Evolutionary conservation across 2,329 filamentous ascomycete species (phyloP), one percentile per base, ranked within the genome.

Genomic region (Cyclaneusma minus): DNA sequence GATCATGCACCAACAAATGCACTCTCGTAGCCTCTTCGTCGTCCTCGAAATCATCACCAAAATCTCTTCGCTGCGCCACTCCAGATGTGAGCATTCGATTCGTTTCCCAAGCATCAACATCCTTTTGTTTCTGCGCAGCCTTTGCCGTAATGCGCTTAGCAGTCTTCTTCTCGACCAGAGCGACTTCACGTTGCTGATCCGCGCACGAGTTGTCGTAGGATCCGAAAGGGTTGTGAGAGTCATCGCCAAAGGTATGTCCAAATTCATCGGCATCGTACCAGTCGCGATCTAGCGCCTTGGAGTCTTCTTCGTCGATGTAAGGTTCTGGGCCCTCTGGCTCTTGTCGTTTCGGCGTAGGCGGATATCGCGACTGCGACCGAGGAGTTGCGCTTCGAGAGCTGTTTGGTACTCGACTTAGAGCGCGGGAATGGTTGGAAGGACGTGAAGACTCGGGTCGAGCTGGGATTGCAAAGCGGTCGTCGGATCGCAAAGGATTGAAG

Each of bases 61-160:
- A 70, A 42, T 89, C 81, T 38, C 83, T 63, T 44, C 87, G 64
- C 51, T 98, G 91, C 11, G 89, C 89, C 11, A 98, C 85, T 30
- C 87, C 87, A 12, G 85, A 94, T 1, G 85, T 89, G 33, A 98
- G 64, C 89, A 98, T 95, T 32, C 89, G 80, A 49, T 98, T 98
- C 10, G 87, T 89, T 52, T 98, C 91, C 89, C 89, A 98, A 0
- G 85, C 87, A 52, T 98, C 89, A 22, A 89, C 84, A 46, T 98
- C 89, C 47, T 80, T 84, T 49, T 93, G 82, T 41, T 85, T 81
- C 52, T 93, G 83, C 31, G 82, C 64, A 33, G 76, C 74, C 26
- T 80, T 67, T 22, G 78, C 78, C 45, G 71, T 82, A 48, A 78
- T 64, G 58, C 67, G 42, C 62, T 68, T 41, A 67, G 74, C 74